These are phyloP conservation scores for Linderina pennispora DNA, from an alignment of 192 early-diverging fungal species.

Conservation along the genomic window DNA sequence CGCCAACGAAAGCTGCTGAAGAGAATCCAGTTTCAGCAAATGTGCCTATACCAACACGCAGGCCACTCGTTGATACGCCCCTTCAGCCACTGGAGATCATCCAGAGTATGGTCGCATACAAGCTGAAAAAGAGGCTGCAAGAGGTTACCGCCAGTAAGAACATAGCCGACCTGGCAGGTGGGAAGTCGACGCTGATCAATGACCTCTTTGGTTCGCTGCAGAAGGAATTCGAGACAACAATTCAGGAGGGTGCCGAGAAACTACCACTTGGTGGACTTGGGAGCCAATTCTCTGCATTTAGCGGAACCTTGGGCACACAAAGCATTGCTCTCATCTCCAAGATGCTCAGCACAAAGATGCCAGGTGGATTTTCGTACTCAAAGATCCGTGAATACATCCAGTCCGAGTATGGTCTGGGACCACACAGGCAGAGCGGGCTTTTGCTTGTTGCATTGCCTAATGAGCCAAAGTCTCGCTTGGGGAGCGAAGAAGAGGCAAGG, in stretches of 20 bases:
- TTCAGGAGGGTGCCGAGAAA: constrained; percentile 91
- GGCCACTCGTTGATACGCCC: constrained; percentile 56
- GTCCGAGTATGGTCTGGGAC: constrained; percentile 66
- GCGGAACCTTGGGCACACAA: constrained; percentile 78
- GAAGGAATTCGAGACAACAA: constrained; percentile 78
- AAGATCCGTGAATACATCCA: constrained; percentile 70
- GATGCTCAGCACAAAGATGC: constrained; percentile 85
- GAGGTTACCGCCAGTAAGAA: constrained; percentile 64
- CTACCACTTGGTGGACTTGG: constrained; percentile 77
- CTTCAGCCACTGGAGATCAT: constrained; percentile 73
- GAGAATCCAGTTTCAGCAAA: not conserved
- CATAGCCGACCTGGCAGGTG: constrained; percentile 82
- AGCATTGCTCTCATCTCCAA: constrained; percentile 66
- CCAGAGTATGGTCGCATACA: constrained; percentile 76
- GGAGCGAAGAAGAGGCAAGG: constrained; percentile 65
- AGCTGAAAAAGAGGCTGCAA: constrained; percentile 77
- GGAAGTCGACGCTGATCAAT: constrained; percentile 95
- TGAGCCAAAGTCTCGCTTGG: constrained; percentile 79
- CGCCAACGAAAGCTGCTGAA: constrained; percentile 29
- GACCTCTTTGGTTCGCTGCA: constrained; percentile 92
- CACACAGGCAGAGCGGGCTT: constrained; percentile 65
- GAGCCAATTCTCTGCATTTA: constrained; percentile 50
- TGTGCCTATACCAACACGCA: not conserved
- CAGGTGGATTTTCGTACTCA: constrained; percentile 77
- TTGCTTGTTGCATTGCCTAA: constrained; percentile 72